These are phyloP conservation scores for Sclerotinia subarctica DNA, from an alignment of 2,329 filamentous ascomycete genomes.

Conservation along the genomic window DNA sequence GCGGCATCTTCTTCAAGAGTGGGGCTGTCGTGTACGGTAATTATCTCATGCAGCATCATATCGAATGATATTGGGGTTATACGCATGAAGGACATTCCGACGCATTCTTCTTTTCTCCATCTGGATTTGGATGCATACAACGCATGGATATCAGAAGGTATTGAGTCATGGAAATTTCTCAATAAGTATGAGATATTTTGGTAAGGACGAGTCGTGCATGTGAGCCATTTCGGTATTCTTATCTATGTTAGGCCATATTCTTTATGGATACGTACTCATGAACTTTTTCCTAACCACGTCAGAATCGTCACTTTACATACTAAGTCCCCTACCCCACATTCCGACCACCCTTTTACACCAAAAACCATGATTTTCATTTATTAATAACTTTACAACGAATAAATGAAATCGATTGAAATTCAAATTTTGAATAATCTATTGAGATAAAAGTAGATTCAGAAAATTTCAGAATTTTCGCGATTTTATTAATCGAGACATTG, in stretches of 20 bases:
- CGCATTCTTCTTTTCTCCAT: not conserved
- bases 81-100: not conserved
- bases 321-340: no score
- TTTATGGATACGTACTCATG: not conserved
- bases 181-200: not conserved
- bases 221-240: not conserved
- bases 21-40: not conserved
- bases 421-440: no score
- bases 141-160: not conserved
- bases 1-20: not conserved
- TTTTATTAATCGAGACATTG: no score
- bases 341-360: no score
- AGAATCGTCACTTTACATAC: not conserved
- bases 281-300: not conserved
- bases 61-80: not conserved
- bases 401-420: no score
- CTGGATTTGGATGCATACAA: not conserved
- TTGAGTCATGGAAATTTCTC: not conserved
- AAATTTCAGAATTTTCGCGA: no score
- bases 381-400: no score
- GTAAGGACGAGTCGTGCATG: not conserved
- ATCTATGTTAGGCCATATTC: not conserved
- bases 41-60: slow-evolving; percentile 3
- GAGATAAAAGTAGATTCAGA: no score
- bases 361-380: no score